phyloP scores from a whole-genome alignment of 2,329 filamentous ascomycete genomes.

The Alternaria gaisen region DNA sequence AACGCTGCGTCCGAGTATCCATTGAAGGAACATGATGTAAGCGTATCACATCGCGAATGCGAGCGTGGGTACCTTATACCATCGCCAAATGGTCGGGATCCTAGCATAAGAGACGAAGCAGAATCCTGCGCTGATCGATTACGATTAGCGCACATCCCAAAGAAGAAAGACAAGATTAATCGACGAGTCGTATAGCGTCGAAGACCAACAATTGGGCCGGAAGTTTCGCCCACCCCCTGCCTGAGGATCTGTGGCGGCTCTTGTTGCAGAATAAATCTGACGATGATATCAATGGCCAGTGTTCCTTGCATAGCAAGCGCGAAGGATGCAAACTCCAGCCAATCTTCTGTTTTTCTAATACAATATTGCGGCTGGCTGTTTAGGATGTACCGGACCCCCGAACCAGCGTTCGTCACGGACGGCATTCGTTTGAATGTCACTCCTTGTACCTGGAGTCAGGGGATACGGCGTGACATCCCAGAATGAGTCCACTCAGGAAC shows the following conservation, averaged over 20 bases:
- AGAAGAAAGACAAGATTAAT: not conserved
- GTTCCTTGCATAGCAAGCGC: not conserved
- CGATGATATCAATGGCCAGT: slow-evolving; percentile 1
- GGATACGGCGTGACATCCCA: not conserved
- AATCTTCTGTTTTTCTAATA: not conserved
- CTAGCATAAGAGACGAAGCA: slow-evolving; percentile 9
- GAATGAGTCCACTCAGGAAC: not conserved
- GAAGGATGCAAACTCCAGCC: not conserved
- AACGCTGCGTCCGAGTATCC: not conserved
- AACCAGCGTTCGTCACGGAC: not conserved
- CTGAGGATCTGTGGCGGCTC: not conserved
- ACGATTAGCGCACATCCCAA: slow-evolving; percentile 1
- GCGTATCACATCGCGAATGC: not conserved
- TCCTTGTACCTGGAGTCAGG: slow-evolving; percentile 3
- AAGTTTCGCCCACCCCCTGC: not conserved
- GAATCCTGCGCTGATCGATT: slow-evolving; percentile 7
- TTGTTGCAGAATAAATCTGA: not conserved
- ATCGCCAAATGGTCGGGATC: slow-evolving; percentile 2
- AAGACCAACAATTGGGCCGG: slow-evolving; percentile 6
- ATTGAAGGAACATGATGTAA: slow-evolving; percentile 7
- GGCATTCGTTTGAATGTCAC: not conserved
- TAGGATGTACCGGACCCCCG: not conserved
- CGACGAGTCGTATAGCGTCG: slow-evolving; percentile 1
- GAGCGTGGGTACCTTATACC: slow-evolving; percentile 2
- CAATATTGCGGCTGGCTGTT: not conserved